These are phyloP conservation scores for Periconia digitata DNA, from an alignment of 2,329 filamentous ascomycete species.

Conservation along the genomic window DNA sequence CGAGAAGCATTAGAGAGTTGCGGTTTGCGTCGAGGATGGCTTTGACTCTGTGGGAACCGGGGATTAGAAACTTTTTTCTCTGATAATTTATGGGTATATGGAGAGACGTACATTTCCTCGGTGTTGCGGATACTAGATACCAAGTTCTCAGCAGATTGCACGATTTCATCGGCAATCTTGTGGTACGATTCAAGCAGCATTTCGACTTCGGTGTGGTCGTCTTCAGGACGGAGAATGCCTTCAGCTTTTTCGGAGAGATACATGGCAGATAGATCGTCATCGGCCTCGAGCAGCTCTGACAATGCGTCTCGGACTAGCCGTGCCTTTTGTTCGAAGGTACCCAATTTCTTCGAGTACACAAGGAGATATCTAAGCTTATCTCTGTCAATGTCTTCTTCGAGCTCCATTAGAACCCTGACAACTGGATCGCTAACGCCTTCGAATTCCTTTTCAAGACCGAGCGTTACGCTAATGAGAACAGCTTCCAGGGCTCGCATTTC, in stretches of 20 bases:
- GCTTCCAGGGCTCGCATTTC: conserved; percentile 96
- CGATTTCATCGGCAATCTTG: conserved; percentile 96
- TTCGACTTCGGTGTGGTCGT: conserved; percentile 95
- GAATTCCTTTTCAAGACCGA: conserved; percentile 89
- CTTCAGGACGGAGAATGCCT: conserved; percentile 70
- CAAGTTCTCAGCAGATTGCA: conserved; percentile 89
- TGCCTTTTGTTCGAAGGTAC: conserved; percentile 96
- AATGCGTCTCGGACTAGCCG: conserved; percentile 92
- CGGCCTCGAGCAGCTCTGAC: conserved; percentile 91
- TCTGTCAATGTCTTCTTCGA: conserved; percentile 95
- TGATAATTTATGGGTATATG: no score
- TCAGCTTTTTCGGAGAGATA: conserved; percentile 87
- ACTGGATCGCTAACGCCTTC: conserved; percentile 92
- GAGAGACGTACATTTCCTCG: conserved; percentile 80
- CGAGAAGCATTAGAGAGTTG: conserved; percentile 95
- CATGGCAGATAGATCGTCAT: conserved; percentile 93
- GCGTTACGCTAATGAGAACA: conserved; percentile 89
- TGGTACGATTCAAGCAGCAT: conserved; percentile 97
- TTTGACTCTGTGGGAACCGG: conserved; percentile 70
- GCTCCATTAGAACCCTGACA: conserved; percentile 80
- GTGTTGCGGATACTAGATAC: conserved; percentile 96
- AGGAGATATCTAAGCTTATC: conserved; percentile 89
- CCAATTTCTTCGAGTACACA: conserved; percentile 91
- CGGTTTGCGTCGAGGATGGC: conserved; percentile 97
- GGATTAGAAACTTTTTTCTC: neutral